Evolutionary conservation across 129 eudicot species (phyloP).

Genomic region (Escallonia herrerae): DNA sequence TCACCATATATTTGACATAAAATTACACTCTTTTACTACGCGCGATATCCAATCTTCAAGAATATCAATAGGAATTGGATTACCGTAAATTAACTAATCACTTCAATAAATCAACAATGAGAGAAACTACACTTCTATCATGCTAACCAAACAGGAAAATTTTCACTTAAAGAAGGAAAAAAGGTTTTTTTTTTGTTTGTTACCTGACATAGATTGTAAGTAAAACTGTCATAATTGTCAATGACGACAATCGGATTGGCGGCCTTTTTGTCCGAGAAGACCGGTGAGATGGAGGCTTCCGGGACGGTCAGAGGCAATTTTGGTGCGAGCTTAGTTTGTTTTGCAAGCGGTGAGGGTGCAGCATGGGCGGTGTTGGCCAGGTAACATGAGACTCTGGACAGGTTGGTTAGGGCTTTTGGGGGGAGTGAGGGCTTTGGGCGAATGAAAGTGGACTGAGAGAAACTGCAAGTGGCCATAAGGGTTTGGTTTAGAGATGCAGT

Average conservation of each 20-base stretch:
- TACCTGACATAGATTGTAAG: slow-evolving; percentile 98
- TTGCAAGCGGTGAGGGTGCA: background rate
- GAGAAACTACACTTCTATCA: background rate
- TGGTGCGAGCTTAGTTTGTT: background rate
- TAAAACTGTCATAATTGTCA: slow-evolving; percentile 97
- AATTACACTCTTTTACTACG: background rate
- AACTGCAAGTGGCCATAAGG: slow-evolving; percentile 2
- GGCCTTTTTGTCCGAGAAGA: slow-evolving; percentile 8
- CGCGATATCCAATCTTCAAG: no score
- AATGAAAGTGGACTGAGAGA: background rate
- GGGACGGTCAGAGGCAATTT: slow-evolving; percentile 11
- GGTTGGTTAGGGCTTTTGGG: background rate
- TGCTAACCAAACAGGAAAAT: background rate
- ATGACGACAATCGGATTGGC: slow-evolving; percentile 63
- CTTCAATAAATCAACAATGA: background rate
- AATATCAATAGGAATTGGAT: background rate
- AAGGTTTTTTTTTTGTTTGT: no score
- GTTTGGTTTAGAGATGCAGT: no score
- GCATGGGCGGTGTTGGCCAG: background rate
- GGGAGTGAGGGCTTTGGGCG: background rate
- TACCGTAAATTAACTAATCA: no score
- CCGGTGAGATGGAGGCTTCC: slow-evolving; percentile 3
- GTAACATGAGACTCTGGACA: background rate
- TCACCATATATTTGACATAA: background rate
- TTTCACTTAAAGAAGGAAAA: background rate